These are phyloP conservation scores for Ephemerocybe angulata DNA, from an alignment of 768 basidiomycete genomes.

Conservation along the genomic window DNA sequence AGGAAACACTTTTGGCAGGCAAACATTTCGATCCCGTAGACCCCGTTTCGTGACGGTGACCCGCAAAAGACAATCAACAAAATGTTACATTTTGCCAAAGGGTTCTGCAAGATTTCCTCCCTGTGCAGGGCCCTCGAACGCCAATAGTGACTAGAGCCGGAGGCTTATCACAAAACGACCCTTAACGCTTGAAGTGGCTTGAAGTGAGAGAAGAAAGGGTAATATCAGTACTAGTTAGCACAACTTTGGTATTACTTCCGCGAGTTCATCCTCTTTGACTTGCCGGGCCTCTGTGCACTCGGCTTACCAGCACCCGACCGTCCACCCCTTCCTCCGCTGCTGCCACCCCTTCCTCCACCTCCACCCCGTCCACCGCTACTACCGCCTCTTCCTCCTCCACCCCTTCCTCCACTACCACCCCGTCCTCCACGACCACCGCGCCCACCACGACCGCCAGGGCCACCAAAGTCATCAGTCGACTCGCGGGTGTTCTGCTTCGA, in stretches of 20 bases:
- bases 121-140: no score
- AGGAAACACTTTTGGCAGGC: no score
- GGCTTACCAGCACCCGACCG: constrained; percentile 33
- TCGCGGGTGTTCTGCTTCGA: constrained; percentile 80
- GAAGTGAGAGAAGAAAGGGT: no score
- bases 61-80: no score
- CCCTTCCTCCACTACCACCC: not conserved
- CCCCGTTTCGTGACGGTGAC: no score
- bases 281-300: constrained; percentile 45
- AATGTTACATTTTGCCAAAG: no score
- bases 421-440: not conserved
- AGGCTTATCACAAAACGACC: no score
- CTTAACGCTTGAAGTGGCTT: no score
- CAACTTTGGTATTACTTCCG: constrained; percentile 27
- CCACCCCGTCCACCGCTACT: constrained; percentile 28
- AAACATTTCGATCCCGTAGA: no score
- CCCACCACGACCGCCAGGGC: constrained; percentile 38
- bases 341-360: constrained; percentile 30
- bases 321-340: constrained; percentile 25
- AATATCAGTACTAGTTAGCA: no score
- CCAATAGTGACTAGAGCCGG: no score
- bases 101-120: no score
- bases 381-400: constrained; percentile 24
- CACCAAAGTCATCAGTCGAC: constrained; percentile 73
- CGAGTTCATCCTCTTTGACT: constrained; percentile 49